Percentiles rank a stretch among this genome's conserved stretches.
Evolutionary conservation across 2,329 filamentous ascomycete species (phyloP).

Genomic region (Fusarium cicatricum): DNA sequence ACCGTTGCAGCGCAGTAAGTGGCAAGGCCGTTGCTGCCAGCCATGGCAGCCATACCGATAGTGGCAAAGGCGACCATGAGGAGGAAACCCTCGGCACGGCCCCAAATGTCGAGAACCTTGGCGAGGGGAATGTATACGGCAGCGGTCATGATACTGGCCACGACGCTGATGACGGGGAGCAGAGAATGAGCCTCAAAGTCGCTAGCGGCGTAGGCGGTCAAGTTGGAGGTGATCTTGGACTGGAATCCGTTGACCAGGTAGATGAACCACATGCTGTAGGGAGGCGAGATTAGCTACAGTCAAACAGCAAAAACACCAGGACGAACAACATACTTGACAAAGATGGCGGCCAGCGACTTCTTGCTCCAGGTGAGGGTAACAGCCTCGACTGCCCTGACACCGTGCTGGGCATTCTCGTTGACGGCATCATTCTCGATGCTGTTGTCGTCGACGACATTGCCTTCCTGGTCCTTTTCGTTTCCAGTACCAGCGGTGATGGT

Average conservation of each 20-base stretch:
- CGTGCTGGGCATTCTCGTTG: constrained; percentile 44
- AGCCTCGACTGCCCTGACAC: constrained; percentile 53
- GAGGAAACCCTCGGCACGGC: constrained; percentile 66
- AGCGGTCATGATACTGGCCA: constrained; percentile 62
- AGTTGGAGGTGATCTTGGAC: constrained; percentile 50
- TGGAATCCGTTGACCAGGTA: constrained; percentile 62
- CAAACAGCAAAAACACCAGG: neutral
- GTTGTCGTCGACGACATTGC: constrained; percentile 12
- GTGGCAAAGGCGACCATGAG: constrained; percentile 61
- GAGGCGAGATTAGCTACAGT: neutral
- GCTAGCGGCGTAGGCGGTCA: constrained; percentile 59
- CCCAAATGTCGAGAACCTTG: constrained; percentile 71
- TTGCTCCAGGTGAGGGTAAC: constrained; percentile 53
- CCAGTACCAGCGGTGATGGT: constrained; percentile 9
- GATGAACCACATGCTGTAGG: constrained; percentile 54
- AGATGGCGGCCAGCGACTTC: constrained; percentile 45
- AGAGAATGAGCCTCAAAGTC: constrained; percentile 62
- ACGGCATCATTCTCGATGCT: constrained; percentile 23
- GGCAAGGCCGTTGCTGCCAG: constrained; percentile 55
- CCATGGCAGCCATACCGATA: constrained; percentile 67
- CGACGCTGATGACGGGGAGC: constrained; percentile 60
- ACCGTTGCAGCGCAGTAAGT: constrained; percentile 61
- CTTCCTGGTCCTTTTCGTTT: constrained; percentile 30
- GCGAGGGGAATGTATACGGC: constrained; percentile 69
- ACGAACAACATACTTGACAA: constrained; percentile 43